These are phyloP conservation scores for Thinopyrum elongatum DNA, from an alignment of 176 grass and related monocot genomes.

Conservation along the genomic window DNA sequence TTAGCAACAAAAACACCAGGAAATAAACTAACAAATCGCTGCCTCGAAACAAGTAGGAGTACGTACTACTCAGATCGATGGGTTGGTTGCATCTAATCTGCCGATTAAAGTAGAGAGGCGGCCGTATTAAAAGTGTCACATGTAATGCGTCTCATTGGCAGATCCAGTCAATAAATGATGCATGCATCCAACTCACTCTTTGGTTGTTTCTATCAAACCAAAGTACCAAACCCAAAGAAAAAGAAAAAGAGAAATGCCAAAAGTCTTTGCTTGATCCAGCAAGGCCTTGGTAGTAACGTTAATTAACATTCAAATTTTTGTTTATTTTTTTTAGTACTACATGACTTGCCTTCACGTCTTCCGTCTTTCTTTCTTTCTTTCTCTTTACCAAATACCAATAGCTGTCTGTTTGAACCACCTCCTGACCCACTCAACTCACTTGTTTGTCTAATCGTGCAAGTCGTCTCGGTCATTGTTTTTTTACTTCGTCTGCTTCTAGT, in stretches of 20 bases:
- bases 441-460: not conserved
- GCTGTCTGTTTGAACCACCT: too few relatives aligned
- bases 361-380: not conserved
- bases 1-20: too few relatives aligned
- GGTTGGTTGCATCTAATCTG: not conserved
- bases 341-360: slow-evolving; percentile 18
- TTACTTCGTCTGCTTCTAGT: not conserved
- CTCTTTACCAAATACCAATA: not conserved
- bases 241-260: not conserved
- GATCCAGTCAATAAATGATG: not conserved
- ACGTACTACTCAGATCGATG: not conserved
- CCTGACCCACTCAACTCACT: not conserved
- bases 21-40: too few relatives aligned
- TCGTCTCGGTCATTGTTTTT: not conserved
- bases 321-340: not conserved
- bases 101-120: not conserved
- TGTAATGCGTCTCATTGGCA: not conserved
- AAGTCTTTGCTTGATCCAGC: not conserved
- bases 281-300: not conserved
- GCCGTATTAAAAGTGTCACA: not conserved
- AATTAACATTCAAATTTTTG: not conserved
- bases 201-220: not conserved
- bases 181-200: not conserved
- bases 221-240: not conserved
- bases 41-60: not conserved